A percentile compares a stretch with the other conserved stretches of the same genome.
Conservation (phyloP, 2,329 filamentous ascomycete genomes). For the Cladosporium oxysporum region DNA sequence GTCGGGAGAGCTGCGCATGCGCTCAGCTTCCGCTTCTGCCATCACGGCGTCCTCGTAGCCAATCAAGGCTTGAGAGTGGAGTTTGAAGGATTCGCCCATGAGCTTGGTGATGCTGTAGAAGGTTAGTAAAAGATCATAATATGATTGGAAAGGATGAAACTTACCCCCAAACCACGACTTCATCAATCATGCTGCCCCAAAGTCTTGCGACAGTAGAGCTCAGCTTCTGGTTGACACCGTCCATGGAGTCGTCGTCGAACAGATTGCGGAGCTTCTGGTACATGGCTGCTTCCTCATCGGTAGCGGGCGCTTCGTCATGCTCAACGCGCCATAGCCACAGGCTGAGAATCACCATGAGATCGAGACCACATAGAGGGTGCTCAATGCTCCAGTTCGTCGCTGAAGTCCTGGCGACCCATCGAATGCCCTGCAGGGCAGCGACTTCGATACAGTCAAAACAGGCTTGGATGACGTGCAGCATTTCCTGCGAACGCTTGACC, state of each 20-base stretch:
- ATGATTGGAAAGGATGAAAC: constrained; percentile 43
- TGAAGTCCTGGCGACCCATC: constrained; percentile 96
- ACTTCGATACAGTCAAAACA: constrained; percentile 98
- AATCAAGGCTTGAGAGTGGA: constrained; percentile 90
- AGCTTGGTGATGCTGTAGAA: constrained; percentile 76
- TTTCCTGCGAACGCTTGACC: constrained; percentile 92
- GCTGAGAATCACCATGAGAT: constrained; percentile 96
- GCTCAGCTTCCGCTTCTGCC: constrained; percentile 35
- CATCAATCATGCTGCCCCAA: constrained; percentile 97
- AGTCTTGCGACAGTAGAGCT: constrained; percentile 94
- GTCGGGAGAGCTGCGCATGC: constrained; percentile 28
- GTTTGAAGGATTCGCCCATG: constrained; percentile 97
- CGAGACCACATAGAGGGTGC: constrained; percentile 92
- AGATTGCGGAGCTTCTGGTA: constrained; percentile 89
- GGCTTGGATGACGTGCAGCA: constrained; percentile 98
- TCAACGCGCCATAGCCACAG: constrained; percentile 98
- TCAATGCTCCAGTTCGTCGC: constrained; percentile 99
- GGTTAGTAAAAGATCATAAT: constrained; percentile 46
- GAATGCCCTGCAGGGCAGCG: constrained; percentile 87
- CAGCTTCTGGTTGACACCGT: constrained; percentile 77
- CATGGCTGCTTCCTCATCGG: constrained; percentile 81
- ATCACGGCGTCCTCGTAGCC: constrained; percentile 84
- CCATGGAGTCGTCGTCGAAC: constrained; percentile 87
- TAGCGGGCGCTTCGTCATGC: constrained; percentile 92
- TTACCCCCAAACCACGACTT: constrained; percentile 99